These are phyloP conservation scores for Glutinoglossum americanum DNA, from an alignment of 495 filamentous ascomycete genomes.

Conservation along the genomic window DNA sequence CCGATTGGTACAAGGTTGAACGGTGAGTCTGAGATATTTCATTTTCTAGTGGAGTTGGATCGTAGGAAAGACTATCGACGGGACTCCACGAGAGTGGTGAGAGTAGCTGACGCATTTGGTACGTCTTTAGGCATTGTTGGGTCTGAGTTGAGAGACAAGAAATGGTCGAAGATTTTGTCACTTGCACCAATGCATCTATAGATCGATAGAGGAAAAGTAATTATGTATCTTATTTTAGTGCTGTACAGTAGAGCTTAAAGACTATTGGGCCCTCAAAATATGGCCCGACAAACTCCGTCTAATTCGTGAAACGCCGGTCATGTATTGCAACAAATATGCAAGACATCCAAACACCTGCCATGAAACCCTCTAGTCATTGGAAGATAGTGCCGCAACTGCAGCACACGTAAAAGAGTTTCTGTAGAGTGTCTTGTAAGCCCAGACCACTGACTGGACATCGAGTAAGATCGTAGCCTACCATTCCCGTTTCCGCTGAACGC, in stretches of 20 bases:
- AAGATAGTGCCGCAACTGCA: constrained; percentile 76
- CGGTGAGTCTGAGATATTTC: constrained; percentile 23
- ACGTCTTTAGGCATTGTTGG: constrained; percentile 47
- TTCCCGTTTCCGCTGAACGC: constrained; percentile 86
- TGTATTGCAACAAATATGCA: background rate
- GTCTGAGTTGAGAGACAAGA: constrained; percentile 61
- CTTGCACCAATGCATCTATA: constrained; percentile 87
- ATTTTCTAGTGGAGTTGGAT: background rate
- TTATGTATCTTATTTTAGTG: background rate
- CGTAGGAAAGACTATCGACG: background rate
- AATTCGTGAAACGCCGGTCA: background rate
- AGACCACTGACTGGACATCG: background rate
- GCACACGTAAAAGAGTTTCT: constrained; percentile 98
- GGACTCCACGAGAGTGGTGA: background rate
- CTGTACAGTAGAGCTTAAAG: background rate
- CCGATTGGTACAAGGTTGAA: constrained; percentile 86
- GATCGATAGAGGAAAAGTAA: constrained; percentile 11
- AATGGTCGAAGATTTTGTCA: constrained; percentile 96
- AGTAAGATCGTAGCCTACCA: constrained; percentile 39
- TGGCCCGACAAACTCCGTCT: background rate
- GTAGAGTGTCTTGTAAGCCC: background rate
- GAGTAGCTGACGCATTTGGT: background rate
- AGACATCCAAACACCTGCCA: background rate
- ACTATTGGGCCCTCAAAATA: background rate
- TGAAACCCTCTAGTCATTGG: constrained; percentile 17